A percentile compares a stretch with the other conserved stretches of the same genome.
phyloP scores from a whole-genome alignment of 352 stramenopile species.

The Phytophthora pluvialis region DNA sequence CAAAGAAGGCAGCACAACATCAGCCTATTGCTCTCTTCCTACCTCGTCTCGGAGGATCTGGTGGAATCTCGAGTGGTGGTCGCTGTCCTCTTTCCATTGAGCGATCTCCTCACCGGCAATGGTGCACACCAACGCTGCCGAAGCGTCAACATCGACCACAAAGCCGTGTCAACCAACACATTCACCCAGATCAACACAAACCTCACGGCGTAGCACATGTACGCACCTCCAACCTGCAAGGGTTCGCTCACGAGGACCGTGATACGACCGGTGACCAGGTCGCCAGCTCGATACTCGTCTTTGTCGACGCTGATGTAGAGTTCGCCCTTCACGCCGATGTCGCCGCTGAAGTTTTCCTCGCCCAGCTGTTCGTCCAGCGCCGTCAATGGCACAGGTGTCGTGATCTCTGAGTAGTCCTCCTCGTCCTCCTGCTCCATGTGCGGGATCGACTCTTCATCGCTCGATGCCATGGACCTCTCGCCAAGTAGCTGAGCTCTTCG shows the following conservation, averaged over 20 bases:
- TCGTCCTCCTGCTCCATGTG: slow-evolving; percentile 19
- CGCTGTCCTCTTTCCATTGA: slow-evolving; percentile 63
- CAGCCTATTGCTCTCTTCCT: neutral
- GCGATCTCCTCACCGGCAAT: slow-evolving; percentile 71
- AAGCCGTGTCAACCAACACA: neutral
- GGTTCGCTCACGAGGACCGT: slow-evolving; percentile 65
- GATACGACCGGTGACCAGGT: slow-evolving; percentile 58
- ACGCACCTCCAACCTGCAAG: slow-evolving; percentile 62
- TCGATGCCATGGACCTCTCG: slow-evolving; percentile 10
- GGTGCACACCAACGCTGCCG: slow-evolving; percentile 57
- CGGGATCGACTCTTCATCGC: slow-evolving; percentile 23
- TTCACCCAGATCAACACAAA: neutral
- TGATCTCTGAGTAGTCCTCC: slow-evolving; percentile 22
- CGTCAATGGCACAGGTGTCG: slow-evolving; percentile 19
- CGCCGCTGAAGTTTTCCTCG: slow-evolving; percentile 47
- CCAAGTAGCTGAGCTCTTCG: slow-evolving; percentile 19
- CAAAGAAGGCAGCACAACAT: neutral
- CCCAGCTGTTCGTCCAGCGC: slow-evolving; percentile 12
- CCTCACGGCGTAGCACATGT: neutral
- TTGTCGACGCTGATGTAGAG: slow-evolving; percentile 67
- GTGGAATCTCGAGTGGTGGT: slow-evolving; percentile 73
- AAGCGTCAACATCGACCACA: neutral
- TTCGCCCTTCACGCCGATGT: slow-evolving; percentile 72
- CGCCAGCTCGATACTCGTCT: slow-evolving; percentile 61
- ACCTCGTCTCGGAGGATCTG: slow-evolving; percentile 75